Evolutionary conservation across 1,284 basidiomycete species (phyloP), one percentile per base, ranked within the genome.

Genomic region (Schizophyllum amplum): DNA sequence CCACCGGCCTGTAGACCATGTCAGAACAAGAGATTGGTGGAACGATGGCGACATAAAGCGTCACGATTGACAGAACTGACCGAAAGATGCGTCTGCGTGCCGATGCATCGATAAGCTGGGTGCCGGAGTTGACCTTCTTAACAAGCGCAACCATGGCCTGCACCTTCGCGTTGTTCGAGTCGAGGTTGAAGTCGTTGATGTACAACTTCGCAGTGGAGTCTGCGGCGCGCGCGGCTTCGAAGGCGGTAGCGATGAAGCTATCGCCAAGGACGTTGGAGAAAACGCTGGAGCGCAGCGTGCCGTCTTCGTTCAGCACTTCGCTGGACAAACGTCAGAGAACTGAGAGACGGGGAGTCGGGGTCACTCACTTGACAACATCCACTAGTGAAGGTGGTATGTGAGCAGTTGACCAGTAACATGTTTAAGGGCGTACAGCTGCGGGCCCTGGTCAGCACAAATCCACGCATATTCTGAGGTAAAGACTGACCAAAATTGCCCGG

Each of bases 71-170:
- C n/a, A n/a, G n/a, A n/a, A 51, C 77, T 79, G 25, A 82, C 75
- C 61, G 80, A 77, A 61, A 81, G 70, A 64, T 83, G 82, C 21
- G 68, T 65, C 67, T 80, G 76, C 57, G 77, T 66, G 49, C 79
- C 79, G 56, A 81, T 67, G 51, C 79, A 61, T 80, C 75, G 63
- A 80, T 72, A 26, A 71, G 57, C 7, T 75, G 71, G 46, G 67
- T 64, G 24, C 63, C 63, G 46, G 65, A 64, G 17, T 78, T 78
- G 9, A 75, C 71, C 1, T 66, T 64, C 59, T 71, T 71, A 48
- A 79, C 71, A 49, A 80, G 75, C 62, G 73, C 73, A 61, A 73
- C 67, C 68, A 79, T 70, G 1, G 73, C 73, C 22, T 72, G 76
- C 17, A 74, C 69, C 65, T 81, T 81, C 25, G 70, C 67, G 47